A percentile compares a stretch with the other conserved stretches of the same genome.
Evolutionary conservation across 2,329 filamentous ascomycete species (phyloP).

Genomic region (Cytospora piceicola): DNA sequence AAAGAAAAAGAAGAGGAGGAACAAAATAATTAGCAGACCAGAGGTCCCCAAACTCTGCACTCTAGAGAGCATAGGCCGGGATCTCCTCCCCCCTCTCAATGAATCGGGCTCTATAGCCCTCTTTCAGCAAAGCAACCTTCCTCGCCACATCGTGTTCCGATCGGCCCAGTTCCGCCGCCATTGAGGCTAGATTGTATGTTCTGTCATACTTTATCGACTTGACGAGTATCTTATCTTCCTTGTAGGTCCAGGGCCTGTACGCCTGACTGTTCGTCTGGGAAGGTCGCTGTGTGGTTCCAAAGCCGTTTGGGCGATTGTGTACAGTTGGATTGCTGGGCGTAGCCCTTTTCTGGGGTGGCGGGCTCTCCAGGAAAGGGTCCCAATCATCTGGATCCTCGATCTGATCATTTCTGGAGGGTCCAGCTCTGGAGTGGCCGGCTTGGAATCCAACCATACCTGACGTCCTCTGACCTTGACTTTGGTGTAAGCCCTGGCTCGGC

Average conservation of each 20-base stretch:
- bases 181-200: slow-evolving; percentile 12
- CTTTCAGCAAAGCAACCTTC: slow-evolving; percentile 20
- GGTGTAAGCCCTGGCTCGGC: not conserved
- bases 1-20: not conserved
- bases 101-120: slow-evolving; percentile 15
- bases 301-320: not conserved
- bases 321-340: not conserved
- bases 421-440: not conserved
- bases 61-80: slow-evolving; percentile 18
- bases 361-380: slow-evolving; percentile 2
- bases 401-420: not conserved
- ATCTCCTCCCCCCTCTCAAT: slow-evolving; percentile 7
- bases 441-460: not conserved
- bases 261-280: not conserved
- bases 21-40: not conserved
- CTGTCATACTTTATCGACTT: slow-evolving; percentile 4
- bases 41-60: not conserved
- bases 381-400: not conserved
- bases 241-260: slow-evolving; percentile 10
- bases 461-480: not conserved
- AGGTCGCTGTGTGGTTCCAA: not conserved
- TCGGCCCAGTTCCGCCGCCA: slow-evolving; percentile 20
- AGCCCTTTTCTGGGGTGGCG: not conserved
- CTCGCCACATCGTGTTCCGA: slow-evolving; percentile 15
- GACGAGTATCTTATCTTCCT: slow-evolving; percentile 13